Base-by-base conservation (phyloP, 805 yeast genomes). In the Candida peoriensis region DNA sequence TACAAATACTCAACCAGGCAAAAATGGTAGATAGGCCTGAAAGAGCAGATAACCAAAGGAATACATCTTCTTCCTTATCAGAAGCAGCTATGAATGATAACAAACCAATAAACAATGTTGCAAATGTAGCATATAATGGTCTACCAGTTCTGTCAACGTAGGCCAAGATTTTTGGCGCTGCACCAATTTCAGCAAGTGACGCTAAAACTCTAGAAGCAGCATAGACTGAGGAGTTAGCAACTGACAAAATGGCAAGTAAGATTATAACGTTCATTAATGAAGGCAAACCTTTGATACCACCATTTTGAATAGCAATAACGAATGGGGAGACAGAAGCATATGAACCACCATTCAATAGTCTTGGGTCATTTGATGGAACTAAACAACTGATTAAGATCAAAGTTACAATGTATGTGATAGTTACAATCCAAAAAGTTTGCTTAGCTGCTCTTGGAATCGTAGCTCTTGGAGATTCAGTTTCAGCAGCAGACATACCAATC, bases 391-490 rank as follows among this genome's bases (percentile, higher is more conserved):
- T 72, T 46, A 69, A 63, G 38, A 60, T 75, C 56, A 59, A 69
- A 47, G 77, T 65, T 10, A 69, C 60, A 54, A 84, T 64, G 61
- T 84, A 83, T 52, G 82, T 81, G 46, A 78, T 56, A 16, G 78
- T 63, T 37, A 83, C 78, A 57, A 89, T 70, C 88, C 89, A 82
- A 61, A 84, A 81, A 6, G 82, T 85, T 62, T 83, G 88, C 59
- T 81, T 82, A 38, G 80, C 74, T 26, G 93, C 93, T 34, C 70
- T 68, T 30, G 93, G 90, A 36, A 83, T 67, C 3, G 82, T 61
- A 36, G 65, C 66, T 47, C 81, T 65, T 30, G 93, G 90, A 55
- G 81, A 74, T 23, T 60, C 70, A 17, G 86, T 68, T 57, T 84
- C 94, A 8, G 89, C 87, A 20, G 89, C 85, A 10, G 88, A 81